Evolutionary conservation across 345 rosid genomes (phyloP).

Genomic region (Sonneratia caseolaris): DNA sequence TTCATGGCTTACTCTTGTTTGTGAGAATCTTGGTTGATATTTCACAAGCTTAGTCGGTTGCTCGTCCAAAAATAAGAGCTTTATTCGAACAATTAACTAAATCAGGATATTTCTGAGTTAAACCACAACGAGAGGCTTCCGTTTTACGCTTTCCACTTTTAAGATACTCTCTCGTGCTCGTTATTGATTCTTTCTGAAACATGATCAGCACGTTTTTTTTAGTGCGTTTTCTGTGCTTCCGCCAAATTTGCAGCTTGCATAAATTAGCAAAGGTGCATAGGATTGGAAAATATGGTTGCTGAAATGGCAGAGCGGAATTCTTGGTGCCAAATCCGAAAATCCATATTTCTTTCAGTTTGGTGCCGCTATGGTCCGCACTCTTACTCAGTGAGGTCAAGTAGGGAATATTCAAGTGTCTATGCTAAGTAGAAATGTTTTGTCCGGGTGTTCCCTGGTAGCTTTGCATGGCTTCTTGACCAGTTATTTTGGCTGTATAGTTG

Average conservation of each 20-base stretch:
- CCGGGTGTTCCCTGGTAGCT: not conserved
- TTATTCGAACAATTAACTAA: not conserved
- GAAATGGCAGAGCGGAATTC: not conserved
- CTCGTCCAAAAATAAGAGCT: not conserved
- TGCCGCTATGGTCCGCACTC: not conserved
- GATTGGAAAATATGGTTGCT: not conserved
- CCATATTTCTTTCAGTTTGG: not conserved
- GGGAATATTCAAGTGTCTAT: not conserved
- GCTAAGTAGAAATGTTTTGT: not conserved
- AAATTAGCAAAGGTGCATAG: not conserved
- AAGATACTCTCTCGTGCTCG: not conserved
- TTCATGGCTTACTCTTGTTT: not conserved
- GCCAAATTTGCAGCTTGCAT: not conserved
- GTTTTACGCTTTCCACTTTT: not conserved
- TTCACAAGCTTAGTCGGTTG: not conserved
- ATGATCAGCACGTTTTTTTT: not conserved
- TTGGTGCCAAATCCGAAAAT: not conserved
- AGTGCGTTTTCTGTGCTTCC: not conserved
- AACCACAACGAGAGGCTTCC: not conserved
- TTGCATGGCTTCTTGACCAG: not conserved
- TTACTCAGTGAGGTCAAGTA: not conserved
- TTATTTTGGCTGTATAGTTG: slow-evolving; percentile 23
- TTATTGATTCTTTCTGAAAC: not conserved
- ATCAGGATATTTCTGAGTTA: not conserved
- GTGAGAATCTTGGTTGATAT: not conserved